phyloP scores from a whole-genome alignment of 2,329 filamentous ascomycete genomes.

The Fusarium pilosicola region DNA sequence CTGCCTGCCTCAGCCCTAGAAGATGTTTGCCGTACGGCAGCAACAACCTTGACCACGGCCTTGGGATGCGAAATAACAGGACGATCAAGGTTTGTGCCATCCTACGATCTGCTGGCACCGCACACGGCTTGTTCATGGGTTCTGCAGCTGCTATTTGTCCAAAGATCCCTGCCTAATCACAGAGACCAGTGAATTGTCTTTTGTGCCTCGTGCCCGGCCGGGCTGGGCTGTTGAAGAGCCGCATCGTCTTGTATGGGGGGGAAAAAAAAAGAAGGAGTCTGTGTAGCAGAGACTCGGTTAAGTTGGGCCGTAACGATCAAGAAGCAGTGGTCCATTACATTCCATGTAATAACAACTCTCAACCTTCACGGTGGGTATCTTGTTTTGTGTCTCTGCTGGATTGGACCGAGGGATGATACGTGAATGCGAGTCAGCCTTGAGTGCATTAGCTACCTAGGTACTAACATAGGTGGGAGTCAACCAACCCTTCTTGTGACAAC shows the following conservation, averaged over 20 bases:
- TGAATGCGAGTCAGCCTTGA: constrained; percentile 33
- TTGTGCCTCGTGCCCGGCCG: not conserved
- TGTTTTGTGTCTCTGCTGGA: constrained; percentile 31
- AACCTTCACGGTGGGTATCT: constrained; percentile 22
- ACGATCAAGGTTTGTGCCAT: constrained; percentile 7
- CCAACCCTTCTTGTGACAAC: not conserved
- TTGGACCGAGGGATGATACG: constrained; percentile 8
- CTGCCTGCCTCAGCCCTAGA: constrained; percentile 17
- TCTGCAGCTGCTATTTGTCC: constrained; percentile 27
- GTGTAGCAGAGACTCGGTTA: constrained; percentile 4
- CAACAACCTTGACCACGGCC: constrained; percentile 19
- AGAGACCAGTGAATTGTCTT: not conserved
- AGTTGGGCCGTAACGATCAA: constrained; percentile 3
- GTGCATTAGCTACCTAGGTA: constrained; percentile 4
- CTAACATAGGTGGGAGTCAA: not conserved
- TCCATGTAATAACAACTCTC: not conserved
- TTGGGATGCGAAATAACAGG: constrained; percentile 24
- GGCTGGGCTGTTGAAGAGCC: constrained; percentile 18
- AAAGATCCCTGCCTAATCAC: constrained; percentile 33
- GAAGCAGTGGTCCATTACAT: not conserved
- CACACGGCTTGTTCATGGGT: constrained; percentile 32
- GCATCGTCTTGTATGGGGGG: not conserved
- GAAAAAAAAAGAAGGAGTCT: not conserved
- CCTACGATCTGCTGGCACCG: constrained; percentile 41
- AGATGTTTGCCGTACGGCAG: not conserved